phyloP scores from a whole-genome alignment of 257 asterid species.

The Salvia miltiorrhiza region DNA sequence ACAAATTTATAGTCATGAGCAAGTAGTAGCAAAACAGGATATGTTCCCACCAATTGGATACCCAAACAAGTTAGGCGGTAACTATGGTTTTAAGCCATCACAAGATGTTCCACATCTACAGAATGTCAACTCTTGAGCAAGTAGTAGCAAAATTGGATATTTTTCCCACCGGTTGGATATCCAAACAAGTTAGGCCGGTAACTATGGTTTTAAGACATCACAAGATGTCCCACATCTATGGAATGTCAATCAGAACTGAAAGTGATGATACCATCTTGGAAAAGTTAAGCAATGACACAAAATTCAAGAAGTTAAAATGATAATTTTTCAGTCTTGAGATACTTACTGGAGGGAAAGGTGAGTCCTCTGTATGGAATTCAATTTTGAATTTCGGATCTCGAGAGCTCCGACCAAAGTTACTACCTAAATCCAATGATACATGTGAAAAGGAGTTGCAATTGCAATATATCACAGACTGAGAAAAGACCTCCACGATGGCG shows the following conservation, averaged over 20 bases:
- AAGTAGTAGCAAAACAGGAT: neutral
- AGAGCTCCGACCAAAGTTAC: slow-evolving; percentile 68
- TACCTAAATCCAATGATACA: slow-evolving; percentile 42
- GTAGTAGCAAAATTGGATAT: neutral
- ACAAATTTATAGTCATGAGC: neutral
- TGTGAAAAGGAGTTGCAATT: neutral
- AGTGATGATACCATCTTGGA: slow-evolving; percentile 4
- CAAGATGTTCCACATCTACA: neutral
- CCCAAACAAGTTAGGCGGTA: too few species aligned
- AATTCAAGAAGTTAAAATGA: neutral
- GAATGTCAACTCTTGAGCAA: neutral
- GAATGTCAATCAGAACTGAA: neutral
- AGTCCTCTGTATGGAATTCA: slow-evolving; percentile 78
- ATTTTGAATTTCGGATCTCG: slow-evolving; percentile 88
- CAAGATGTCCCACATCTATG: neutral
- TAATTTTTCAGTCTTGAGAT: neutral
- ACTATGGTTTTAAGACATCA: neutral
- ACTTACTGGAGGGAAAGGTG: slow-evolving; percentile 81
- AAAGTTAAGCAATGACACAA: neutral
- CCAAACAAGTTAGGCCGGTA: neutral
- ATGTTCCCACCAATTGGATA: neutral
- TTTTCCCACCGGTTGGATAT: neutral
- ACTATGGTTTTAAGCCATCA: neutral
- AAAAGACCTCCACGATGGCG: neutral
- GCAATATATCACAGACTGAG: neutral